Evolutionary conservation across 768 basidiomycete species (phyloP), one percentile per base, ranked within the genome.

Genomic region (Leccinum olivaceopallidum): DNA sequence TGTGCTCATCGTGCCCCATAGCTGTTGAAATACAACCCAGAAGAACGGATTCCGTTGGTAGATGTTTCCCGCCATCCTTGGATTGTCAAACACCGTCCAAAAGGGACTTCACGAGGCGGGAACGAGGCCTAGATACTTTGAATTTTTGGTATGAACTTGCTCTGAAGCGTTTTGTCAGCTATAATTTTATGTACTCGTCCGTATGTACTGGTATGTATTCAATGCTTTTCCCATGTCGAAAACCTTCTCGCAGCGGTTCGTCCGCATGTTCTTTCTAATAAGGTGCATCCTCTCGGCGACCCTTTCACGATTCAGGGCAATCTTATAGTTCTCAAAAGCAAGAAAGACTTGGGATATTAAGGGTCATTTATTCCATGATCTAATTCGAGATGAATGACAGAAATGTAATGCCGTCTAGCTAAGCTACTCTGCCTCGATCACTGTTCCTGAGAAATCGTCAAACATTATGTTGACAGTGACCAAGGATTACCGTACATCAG

Each of bases 11-110:
- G 16, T 18, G 26, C 26, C 52, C 16, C 16, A 13, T 50, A 98
- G 96, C 84, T 98, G 16, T 83, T 98, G 14, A 88, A 85, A 72
- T 86, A 92, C 63, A 87, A 92, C 24, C 91, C 94, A 1, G 82
- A 87, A 65, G 82, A 88, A 58, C 85, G 95, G 6, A 65, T 98
- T 16, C 78, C 94, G 0, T 80, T 97, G 26, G 72, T 76, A 1
- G 87, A 94, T 16, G 95, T 94, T 32, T 78, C 87, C 28, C 78
- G 78, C 4, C 95, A 96, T 69, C 93, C 94, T 10, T 98, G 95
- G 94, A 89, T 98, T 52, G 75, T 86, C 26, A 88, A 81, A 67
- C 81, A 89, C 63, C 78, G 87, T 36, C 81, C 84, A 6, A 86
- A 84, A 67, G 78, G 77, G 18, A 60, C 62, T 48, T 74, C 73